Percentiles rank a stretch among this genome's conserved stretches.
Evolutionary conservation across 129 eudicot species (phyloP).

Genomic region (Scalesia atractyloides): DNA sequence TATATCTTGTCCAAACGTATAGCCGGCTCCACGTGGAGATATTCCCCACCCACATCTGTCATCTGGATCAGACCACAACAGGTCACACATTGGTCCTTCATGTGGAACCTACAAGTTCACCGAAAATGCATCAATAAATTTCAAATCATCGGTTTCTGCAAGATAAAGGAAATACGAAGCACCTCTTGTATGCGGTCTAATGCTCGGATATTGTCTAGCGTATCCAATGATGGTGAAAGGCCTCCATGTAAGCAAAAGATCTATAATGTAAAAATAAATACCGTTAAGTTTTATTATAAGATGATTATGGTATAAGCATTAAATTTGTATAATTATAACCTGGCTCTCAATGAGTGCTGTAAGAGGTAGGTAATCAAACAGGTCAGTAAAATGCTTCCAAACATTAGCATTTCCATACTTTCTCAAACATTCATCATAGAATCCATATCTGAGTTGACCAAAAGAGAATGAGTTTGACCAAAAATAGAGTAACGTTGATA

Average conservation of each 20-base stretch:
- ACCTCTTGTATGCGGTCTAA: constrained; percentile 95
- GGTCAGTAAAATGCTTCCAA: constrained; percentile 84
- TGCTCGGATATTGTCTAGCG: constrained; percentile 82
- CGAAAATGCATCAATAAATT: neutral
- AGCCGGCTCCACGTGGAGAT: constrained; percentile 92
- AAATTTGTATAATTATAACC: constrained; percentile 41
- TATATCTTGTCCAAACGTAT: constrained; percentile 90
- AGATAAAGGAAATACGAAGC: neutral
- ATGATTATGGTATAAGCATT: neutral
- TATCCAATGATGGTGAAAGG: constrained; percentile 87
- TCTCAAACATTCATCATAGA: constrained; percentile 83
- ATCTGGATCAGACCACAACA: constrained; percentile 92
- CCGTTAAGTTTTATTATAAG: neutral
- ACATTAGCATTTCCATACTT: constrained; percentile 85
- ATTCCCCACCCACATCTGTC: constrained; percentile 97
- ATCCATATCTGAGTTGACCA: constrained; percentile 70
- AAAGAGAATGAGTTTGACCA: constrained; percentile 11
- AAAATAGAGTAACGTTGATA: neutral
- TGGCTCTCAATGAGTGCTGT: constrained; percentile 88
- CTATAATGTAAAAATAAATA: constrained; percentile 36
- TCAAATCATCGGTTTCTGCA: neutral
- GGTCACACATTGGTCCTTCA: constrained; percentile 96
- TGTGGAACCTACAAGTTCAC: constrained; percentile 64
- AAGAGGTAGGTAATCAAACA: constrained; percentile 78
- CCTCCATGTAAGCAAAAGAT: constrained; percentile 94